Evolutionary conservation across 1,284 basidiomycete species (phyloP).

Genomic region (Naganishia liquefaciens): DNA sequence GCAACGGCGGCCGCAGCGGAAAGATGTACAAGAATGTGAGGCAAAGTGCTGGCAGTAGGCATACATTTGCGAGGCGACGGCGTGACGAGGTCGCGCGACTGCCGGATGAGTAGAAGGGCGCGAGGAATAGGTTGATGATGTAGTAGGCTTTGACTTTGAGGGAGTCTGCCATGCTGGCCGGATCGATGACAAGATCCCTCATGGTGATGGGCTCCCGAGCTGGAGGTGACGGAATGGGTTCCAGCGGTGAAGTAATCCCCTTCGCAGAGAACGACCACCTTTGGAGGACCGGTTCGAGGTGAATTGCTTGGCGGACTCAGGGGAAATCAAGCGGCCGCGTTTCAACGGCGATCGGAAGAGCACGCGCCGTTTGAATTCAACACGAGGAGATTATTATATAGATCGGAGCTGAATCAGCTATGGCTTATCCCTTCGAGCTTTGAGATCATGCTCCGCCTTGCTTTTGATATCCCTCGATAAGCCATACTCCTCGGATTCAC

Average conservation of each 20-base stretch:
- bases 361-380: background rate
- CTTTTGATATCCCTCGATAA: too few species aligned
- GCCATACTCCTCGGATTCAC: too few species aligned
- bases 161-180: conserved; percentile 1
- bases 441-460: too few species aligned
- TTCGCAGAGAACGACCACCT: too few species aligned
- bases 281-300: too few species aligned
- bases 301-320: too few species aligned
- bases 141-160: conserved; percentile 13
- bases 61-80: conserved; percentile 15
- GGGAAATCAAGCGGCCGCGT: too few species aligned
- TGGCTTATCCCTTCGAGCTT: too few species aligned
- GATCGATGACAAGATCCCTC: conserved; percentile 25
- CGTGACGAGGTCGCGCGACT: conserved; percentile 6
- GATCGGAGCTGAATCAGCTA: too few species aligned
- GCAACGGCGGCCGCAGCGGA: conserved; percentile 36
- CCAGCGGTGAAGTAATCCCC: background rate
- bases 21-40: conserved; percentile 21
- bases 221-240: background rate
- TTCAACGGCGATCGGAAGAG: background rate
- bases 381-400: too few species aligned
- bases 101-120: conserved; percentile 8
- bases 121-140: conserved; percentile 8
- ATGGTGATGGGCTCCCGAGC: background rate
- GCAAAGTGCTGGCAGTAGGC: conserved; percentile 20